Evolutionary conservation across 208 protist species (phyloP), one percentile per base, ranked within the genome.

Genomic region (Leptomonas pyrrhocoris): DNA sequence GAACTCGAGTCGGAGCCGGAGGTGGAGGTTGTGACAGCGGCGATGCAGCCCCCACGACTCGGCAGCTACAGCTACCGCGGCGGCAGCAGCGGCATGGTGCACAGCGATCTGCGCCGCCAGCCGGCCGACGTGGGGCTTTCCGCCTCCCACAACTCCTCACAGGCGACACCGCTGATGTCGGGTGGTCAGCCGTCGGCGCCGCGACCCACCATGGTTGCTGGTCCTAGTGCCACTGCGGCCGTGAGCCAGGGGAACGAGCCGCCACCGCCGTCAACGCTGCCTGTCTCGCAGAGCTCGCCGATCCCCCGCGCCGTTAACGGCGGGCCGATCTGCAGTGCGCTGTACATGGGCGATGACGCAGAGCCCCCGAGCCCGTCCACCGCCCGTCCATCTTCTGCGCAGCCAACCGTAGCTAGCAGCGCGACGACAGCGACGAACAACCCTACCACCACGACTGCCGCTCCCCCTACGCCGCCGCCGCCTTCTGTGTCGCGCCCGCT

Each of bases 401-500:
- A 3, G 1, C 2, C 53, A 40, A 38, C 55, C 38, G 54, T n/a
- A 57, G 13, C 27, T 16, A 27, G 9, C 8, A 19, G 13, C 18
- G 30, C 46, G 7, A 28, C 31, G 28, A 21, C 48, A 16, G 19
- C 72, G 9, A 43, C 57, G 34, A 38, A 38, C 7, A 38, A 9
- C 34, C 3, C 7, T 9, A 9, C 34, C 9, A 38, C 34, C 9
- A 9, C 34, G 9, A 9, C 58, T 13, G 43, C 43, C 13, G 30
- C 34, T 25, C 56, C 62, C 5, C 31, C 56, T 15, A 73, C 51
- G 21, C 66, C 73, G 31, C 69, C 63, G 18, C 69, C 63, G 28
- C 73, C 64, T 11, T 75, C 79, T 6, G 79, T 84, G 19, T 69
- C 79, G 6, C 74, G 79, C 31, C 73, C 79, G 23, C 53, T 84